These are phyloP conservation scores for Chrysanthemum makinoi DNA, from an alignment of 129 eudicot genomes.

Conservation along the genomic window DNA sequence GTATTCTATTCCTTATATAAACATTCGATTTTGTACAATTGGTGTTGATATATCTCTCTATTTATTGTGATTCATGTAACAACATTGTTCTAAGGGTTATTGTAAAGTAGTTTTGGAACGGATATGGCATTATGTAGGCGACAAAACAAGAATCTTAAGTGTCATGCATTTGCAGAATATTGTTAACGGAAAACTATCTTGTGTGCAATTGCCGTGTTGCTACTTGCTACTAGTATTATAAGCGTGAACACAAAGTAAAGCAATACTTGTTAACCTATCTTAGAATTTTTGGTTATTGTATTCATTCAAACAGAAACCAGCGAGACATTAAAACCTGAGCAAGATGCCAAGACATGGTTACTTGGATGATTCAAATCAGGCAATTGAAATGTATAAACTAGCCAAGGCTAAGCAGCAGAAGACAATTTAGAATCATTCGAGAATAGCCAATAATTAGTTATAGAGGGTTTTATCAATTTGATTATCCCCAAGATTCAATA, in stretches of 20 bases:
- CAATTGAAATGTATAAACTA: neutral
- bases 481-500: slow-evolving; percentile 23
- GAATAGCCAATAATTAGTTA: neutral
- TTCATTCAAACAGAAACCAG: neutral
- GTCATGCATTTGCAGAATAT: neutral
- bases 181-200: neutral
- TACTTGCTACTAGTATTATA: too few species aligned
- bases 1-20: neutral
- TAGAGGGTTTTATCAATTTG: neutral
- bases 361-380: too few species aligned
- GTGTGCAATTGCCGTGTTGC: neutral
- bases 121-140: neutral
- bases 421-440: neutral
- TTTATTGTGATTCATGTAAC: slow-evolving; percentile 14
- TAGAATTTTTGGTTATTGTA: neutral
- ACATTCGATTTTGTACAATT: neutral
- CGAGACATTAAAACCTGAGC: neutral
- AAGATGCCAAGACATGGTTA: neutral
- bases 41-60: slow-evolving; percentile 15
- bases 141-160: neutral
- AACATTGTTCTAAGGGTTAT: neutral
- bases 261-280: neutral
- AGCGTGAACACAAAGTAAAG: too few species aligned
- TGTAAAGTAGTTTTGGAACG: neutral
- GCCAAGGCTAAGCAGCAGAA: neutral